Evolutionary conservation across 148 eudicot genomes (phyloP).

Genomic region (Fagopyrum homotropicum): DNA sequence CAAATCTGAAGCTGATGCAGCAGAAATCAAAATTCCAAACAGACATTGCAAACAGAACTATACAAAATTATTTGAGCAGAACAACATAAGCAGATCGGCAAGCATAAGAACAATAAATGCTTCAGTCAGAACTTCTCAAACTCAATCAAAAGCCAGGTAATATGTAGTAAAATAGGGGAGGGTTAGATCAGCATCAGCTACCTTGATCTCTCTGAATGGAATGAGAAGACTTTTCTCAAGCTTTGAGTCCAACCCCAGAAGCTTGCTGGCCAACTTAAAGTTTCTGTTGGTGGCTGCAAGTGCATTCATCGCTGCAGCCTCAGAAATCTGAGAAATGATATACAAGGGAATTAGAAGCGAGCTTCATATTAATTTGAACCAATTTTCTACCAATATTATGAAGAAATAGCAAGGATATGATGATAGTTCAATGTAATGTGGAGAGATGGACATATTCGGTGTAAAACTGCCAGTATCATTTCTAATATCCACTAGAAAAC

Average conservation of each 20-base stretch:
- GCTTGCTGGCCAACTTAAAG: conserved; percentile 73
- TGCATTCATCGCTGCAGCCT: conserved; percentile 69
- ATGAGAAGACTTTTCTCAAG: conserved; percentile 87
- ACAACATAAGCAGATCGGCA: background rate
- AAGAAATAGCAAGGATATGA: background rate
- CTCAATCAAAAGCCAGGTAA: background rate
- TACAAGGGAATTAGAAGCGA: conserved; percentile 6
- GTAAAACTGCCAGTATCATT: background rate
- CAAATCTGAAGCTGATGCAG: background rate
- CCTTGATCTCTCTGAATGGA: conserved; percentile 98
- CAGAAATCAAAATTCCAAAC: background rate
- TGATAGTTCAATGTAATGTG: background rate
- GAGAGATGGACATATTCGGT: background rate
- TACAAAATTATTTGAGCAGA: background rate
- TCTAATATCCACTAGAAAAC: background rate
- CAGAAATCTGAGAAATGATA: conserved; percentile 13
- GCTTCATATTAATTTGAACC: background rate
- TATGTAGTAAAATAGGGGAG: background rate
- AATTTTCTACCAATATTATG: background rate
- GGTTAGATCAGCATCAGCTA: conserved; percentile 15
- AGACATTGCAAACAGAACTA: background rate
- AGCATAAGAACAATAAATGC: background rate
- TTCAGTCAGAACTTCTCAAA: background rate
- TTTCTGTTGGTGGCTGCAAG: conserved; percentile 96
- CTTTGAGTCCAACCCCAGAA: conserved; percentile 83